Base-by-base conservation (phyloP, 257 asterid species). In the Plantago elongata region DNA sequence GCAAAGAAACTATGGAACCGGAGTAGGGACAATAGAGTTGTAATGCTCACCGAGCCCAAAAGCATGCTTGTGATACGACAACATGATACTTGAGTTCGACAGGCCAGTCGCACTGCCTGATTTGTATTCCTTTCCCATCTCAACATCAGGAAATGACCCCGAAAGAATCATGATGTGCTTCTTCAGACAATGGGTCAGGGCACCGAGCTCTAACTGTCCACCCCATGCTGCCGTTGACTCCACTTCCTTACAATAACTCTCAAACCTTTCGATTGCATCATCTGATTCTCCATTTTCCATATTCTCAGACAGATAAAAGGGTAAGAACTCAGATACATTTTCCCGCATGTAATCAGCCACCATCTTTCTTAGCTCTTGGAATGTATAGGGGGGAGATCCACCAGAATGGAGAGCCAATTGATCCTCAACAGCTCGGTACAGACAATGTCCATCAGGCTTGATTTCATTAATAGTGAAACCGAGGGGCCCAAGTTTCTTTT, bases 11-110 rank as follows among this genome's bases (percentile, higher is more conserved):
- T 73, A 64, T 61, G 9, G 65, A 13, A 62, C 61, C 45, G 75
- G 56, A 63, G 59, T 62, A 40, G 94, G 97, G 52, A 89, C 77
- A 7, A 93, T 80, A 0, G 97, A 93, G 74, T 93, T 89, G 63
- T 89, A 93, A 76, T 93, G 97, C 97, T 93, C 96, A 11, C 99
- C 96, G 5, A 93, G 95, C 61, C 99, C 99, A 73, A 84, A 93
- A 29, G 97, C 99, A 72, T 89, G 96, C 77, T 69, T 74, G 73
- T 93, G 99, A 78, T 82, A 89, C 4, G 99, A 93, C 11, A 93
- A 72, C 85, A 75, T 77, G 34, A 93, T 77, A 68, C 86, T 88
- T 9, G 84, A 61, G 46, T 48, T 37, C 11, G 76, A 61, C 14
- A 73, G 66, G 60, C 77, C 68, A 37, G 64, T n/a, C 16, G 61